phyloP scores from a whole-genome alignment of 140 eudicot genomes.

The Ambrosia hybrid region DNA sequence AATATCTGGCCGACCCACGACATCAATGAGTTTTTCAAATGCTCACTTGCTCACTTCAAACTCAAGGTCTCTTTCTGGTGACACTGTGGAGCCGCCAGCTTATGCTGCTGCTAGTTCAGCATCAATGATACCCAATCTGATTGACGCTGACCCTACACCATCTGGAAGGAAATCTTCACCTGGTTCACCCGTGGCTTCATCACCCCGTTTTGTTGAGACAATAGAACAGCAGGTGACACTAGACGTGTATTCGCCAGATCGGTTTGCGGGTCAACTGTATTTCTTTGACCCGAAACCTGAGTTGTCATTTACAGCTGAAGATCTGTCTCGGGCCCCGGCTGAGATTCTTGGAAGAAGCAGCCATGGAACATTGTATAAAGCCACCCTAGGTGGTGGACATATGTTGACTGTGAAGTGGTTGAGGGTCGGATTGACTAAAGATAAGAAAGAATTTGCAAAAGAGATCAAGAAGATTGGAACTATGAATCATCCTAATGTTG shows the following conservation, averaged over 20 bases:
- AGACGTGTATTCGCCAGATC: slow-evolving; percentile 92
- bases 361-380: slow-evolving; percentile 96
- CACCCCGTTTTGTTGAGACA: slow-evolving; percentile 71
- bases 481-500: slow-evolving; percentile 67
- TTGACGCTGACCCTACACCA: slow-evolving; percentile 50
- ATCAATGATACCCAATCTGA: slow-evolving; percentile 43
- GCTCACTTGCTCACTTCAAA: slow-evolving; percentile 81
- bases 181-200: slow-evolving; percentile 71
- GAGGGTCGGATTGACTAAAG: slow-evolving; percentile 87
- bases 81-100: slow-evolving; percentile 51
- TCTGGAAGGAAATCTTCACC: slow-evolving; percentile 83
- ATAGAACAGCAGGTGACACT: slow-evolving; percentile 68
- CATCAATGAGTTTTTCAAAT: slow-evolving; percentile 76
- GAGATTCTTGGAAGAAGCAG: slow-evolving; percentile 99
- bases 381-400: slow-evolving; percentile 79
- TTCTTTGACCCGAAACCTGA: slow-evolving; percentile 66
- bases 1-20: slow-evolving; percentile 58
- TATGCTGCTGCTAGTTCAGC: slow-evolving; percentile 35
- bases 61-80: slow-evolving; percentile 71
- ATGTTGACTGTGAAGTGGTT: slow-evolving; percentile 95
- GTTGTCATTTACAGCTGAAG: slow-evolving; percentile 81
- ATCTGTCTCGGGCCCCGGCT: slow-evolving; percentile 94
- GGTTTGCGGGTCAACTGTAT: slow-evolving; percentile 87
- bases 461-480: slow-evolving; percentile 90
- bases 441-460: slow-evolving; percentile 92